Percentiles rank a stretch among this genome's conserved stretches.
These are phyloP conservation scores for Suillus placidus DNA, from an alignment of 768 basidiomycete genomes.

Conservation along the genomic window DNA sequence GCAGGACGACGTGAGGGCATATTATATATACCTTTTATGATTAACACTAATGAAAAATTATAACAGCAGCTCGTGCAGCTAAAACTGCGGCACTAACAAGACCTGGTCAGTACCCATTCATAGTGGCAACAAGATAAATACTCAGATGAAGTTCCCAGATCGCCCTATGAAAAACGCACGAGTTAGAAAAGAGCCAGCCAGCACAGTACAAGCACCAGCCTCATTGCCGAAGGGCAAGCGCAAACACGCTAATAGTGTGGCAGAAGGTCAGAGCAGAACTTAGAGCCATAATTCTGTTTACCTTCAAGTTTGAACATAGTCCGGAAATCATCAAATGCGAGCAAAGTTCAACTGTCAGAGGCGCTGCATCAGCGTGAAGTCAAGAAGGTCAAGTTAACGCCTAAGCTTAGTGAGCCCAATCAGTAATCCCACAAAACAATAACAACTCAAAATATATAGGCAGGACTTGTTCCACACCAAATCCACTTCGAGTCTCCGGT, in stretches of 20 bases:
- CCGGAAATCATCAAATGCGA: not conserved
- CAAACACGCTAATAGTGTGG: not conserved
- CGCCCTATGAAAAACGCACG: not conserved
- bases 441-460: not conserved
- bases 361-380: not conserved
- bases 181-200: not conserved
- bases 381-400: not conserved
- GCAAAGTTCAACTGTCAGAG: not conserved
- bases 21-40: not conserved
- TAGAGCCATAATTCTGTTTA: not conserved
- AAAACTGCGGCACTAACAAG: not conserved
- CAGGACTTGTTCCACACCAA: not conserved
- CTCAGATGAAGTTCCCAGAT: not conserved
- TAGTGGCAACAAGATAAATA: not conserved
- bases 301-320: not conserved
- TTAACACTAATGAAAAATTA: not conserved
- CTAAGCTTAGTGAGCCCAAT: conserved; percentile 2
- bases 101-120: not conserved
- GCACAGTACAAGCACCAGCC: not conserved
- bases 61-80: not conserved
- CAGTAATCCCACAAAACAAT: not conserved
- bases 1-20: not conserved
- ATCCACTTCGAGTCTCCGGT: not conserved
- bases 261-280: not conserved
- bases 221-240: not conserved